Evolutionary conservation across 306 rosid species (phyloP).

Genomic region (Lathyrus aphaca): DNA sequence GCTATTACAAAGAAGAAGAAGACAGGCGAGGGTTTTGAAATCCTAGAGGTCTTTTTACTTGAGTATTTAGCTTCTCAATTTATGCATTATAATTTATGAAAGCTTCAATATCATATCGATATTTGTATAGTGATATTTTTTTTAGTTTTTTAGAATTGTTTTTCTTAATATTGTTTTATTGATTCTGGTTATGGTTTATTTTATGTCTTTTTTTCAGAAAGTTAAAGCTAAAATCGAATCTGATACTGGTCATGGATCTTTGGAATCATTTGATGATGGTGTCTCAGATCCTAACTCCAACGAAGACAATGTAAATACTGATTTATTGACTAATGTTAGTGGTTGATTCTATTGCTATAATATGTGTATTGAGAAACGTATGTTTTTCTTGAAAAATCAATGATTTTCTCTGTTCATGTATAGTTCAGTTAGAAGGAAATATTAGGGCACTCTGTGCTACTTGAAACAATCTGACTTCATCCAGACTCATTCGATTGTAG

Average conservation of each 20-base stretch:
- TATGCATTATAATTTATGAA: not conserved
- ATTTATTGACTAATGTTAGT: constrained; percentile 30
- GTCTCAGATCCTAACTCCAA: constrained; percentile 16
- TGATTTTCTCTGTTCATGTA: constrained; percentile 11
- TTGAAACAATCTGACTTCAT: constrained; percentile 13
- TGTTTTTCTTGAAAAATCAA: constrained; percentile 2
- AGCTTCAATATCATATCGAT: not conserved
- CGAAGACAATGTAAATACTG: constrained; percentile 39
- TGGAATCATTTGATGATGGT: constrained; percentile 14
- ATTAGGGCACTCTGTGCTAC: constrained; percentile 3
- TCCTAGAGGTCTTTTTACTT: constrained; percentile 40
- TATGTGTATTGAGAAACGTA: not conserved
- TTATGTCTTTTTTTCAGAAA: constrained; percentile 20
- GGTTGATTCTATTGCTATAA: constrained; percentile 20
- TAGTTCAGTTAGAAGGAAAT: constrained; percentile 17
- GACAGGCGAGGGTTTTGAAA: constrained; percentile 44
- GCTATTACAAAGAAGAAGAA: constrained; percentile 70
- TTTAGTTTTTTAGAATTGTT: not conserved
- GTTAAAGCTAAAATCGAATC: constrained; percentile 3
- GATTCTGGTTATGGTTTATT: not conserved
- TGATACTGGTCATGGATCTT: not conserved
- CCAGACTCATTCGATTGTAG: constrained; percentile 11
- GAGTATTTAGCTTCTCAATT: constrained; percentile 3
- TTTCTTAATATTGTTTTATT: not conserved
- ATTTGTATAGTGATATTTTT: not conserved